Conservation (phyloP, 176 grass and related monocot genomes). For the Oryza punctata region DNA sequence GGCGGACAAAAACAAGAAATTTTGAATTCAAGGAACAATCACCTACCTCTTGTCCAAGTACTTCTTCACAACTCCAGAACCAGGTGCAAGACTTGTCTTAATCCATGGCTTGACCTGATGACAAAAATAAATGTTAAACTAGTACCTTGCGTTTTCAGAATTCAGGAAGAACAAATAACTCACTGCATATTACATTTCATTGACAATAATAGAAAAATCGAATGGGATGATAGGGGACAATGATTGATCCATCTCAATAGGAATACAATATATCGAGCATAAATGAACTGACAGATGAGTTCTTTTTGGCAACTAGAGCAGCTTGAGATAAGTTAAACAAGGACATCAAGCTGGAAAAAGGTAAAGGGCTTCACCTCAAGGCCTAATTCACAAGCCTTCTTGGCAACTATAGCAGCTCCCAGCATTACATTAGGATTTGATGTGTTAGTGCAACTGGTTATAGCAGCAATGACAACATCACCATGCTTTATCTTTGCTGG, state of each 20-base stretch:
- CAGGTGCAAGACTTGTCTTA: slow-evolving; percentile 97
- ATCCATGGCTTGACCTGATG: slow-evolving; percentile 98
- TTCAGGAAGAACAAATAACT: not conserved
- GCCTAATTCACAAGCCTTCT: slow-evolving; percentile 95
- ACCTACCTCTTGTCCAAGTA: slow-evolving; percentile 87
- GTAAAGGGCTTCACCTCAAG: slow-evolving; percentile 65
- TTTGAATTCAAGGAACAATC: not conserved
- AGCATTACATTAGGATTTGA: slow-evolving; percentile 99
- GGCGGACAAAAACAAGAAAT: not conserved
- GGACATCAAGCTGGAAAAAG: slow-evolving; percentile 1
- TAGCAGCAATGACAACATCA: slow-evolving; percentile 97
- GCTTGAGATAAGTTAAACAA: slow-evolving; percentile 4
- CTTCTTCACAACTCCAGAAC: slow-evolving; percentile 92
- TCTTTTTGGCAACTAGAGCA: no score
- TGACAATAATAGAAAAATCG: not conserved
- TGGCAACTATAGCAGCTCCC: slow-evolving; percentile 93
- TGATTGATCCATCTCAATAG: not conserved
- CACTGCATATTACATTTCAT: not conserved
- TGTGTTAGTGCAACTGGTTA: slow-evolving; percentile 98
- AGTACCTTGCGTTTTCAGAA: not conserved
- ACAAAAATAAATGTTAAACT: slow-evolving; percentile 32
- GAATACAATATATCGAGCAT: not conserved
- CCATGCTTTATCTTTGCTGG: slow-evolving; percentile 90
- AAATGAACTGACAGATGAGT: slow-evolving; percentile 11
- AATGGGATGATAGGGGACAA: not conserved